Percentiles rank a stretch among this genome's conserved stretches.
Conservation (phyloP, 2,329 filamentous ascomycete species). For the Pleomassaria siparia region DNA sequence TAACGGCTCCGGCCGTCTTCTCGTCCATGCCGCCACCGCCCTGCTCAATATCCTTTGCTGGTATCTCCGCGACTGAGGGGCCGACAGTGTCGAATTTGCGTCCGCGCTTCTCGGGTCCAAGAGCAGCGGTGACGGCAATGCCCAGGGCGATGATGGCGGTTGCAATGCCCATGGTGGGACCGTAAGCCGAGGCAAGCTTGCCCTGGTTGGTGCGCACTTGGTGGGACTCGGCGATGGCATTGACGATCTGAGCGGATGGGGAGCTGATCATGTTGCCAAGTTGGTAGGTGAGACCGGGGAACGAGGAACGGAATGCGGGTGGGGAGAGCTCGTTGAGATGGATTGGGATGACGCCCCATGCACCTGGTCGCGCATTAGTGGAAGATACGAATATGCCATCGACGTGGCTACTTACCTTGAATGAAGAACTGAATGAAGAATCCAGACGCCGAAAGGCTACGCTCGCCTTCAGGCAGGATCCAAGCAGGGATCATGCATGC, state of each 20-base stretch:
- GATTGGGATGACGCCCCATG: slow-evolving; percentile 56
- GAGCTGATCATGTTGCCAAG: slow-evolving; percentile 74
- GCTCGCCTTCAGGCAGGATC: slow-evolving; percentile 65
- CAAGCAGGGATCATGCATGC: slow-evolving; percentile 67
- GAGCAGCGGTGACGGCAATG: slow-evolving; percentile 66
- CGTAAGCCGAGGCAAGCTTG: slow-evolving; percentile 66
- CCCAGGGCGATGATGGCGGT: slow-evolving; percentile 75
- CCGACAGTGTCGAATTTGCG: slow-evolving; percentile 65
- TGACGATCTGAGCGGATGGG: slow-evolving; percentile 75
- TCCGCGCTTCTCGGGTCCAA: slow-evolving; percentile 75
- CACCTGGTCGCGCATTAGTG: slow-evolving; percentile 29
- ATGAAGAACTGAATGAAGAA: slow-evolving; percentile 67
- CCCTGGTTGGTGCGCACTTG: slow-evolving; percentile 57
- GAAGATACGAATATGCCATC: no score
- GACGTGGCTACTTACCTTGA: slow-evolving; percentile 33
- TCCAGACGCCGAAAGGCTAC: slow-evolving; percentile 61
- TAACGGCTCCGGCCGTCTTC: slow-evolving; percentile 24
- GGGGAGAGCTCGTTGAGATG: slow-evolving; percentile 75
- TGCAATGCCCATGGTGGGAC: slow-evolving; percentile 72
- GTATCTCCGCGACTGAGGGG: slow-evolving; percentile 50
- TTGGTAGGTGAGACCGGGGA: slow-evolving; percentile 73
- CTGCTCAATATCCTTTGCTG: slow-evolving; percentile 35
- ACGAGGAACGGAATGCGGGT: slow-evolving; percentile 68
- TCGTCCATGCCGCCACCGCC: slow-evolving; percentile 27
- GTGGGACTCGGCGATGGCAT: slow-evolving; percentile 64